A percentile compares a stretch with the other conserved stretches of the same genome.
These are phyloP conservation scores for Clavariopsis aquatica DNA, from an alignment of 495 filamentous ascomycete species.

Conservation along the genomic window DNA sequence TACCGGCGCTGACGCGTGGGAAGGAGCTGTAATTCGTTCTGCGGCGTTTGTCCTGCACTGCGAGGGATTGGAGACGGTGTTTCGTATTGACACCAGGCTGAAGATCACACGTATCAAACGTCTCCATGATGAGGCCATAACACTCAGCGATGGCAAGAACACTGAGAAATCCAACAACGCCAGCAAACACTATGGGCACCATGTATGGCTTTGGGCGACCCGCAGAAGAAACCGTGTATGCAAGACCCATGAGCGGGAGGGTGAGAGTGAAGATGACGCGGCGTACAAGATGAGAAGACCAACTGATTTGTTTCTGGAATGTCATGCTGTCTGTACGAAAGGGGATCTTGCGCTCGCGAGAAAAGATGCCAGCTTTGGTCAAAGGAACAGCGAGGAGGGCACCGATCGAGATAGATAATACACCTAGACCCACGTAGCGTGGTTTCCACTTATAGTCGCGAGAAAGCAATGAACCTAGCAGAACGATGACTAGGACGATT, in stretches of 20 bases:
- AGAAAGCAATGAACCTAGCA: slow-evolving; percentile 67
- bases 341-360: slow-evolving; percentile 57
- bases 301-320: slow-evolving; percentile 58
- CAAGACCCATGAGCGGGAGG: slow-evolving; percentile 64
- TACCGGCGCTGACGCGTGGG: slow-evolving; percentile 69
- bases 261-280: slow-evolving; percentile 63
- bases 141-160: slow-evolving; percentile 75
- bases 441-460: slow-evolving; percentile 62
- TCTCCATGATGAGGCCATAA: slow-evolving; percentile 76
- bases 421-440: slow-evolving; percentile 62
- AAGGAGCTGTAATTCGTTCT: slow-evolving; percentile 67
- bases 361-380: slow-evolving; percentile 68
- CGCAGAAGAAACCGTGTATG: slow-evolving; percentile 63
- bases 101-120: slow-evolving; percentile 74
- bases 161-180: slow-evolving; percentile 65
- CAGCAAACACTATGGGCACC: slow-evolving; percentile 66
- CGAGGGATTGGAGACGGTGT: slow-evolving; percentile 50
- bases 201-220: slow-evolving; percentile 60
- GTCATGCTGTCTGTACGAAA: slow-evolving; percentile 61
- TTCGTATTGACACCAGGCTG: slow-evolving; percentile 63
- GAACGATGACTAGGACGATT: slow-evolving; percentile 66
- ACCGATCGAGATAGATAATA: slow-evolving; percentile 64
- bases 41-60: slow-evolving; percentile 53
- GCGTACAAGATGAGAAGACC: slow-evolving; percentile 68
- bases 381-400: slow-evolving; percentile 68